These are phyloP conservation scores for Yamadazyma tumulicola DNA, from an alignment of 805 yeast genomes.

Conservation along the genomic window DNA sequence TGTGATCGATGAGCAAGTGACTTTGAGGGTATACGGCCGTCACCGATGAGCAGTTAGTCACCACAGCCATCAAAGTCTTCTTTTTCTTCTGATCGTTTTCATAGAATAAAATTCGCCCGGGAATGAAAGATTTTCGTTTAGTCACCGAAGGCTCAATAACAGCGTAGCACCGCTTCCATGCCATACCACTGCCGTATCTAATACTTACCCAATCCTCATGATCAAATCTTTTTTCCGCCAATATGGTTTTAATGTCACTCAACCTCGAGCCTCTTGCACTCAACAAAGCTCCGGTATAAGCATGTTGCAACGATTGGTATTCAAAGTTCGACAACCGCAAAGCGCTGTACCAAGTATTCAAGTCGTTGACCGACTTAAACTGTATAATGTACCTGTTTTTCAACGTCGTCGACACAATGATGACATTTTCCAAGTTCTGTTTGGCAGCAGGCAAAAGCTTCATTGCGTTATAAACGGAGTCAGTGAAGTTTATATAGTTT, in stretches of 20 bases:
- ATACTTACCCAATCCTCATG: conserved; percentile 96
- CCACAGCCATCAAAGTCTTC: conserved; percentile 71
- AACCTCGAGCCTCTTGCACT: conserved; percentile 87
- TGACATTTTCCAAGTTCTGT: conserved; percentile 64
- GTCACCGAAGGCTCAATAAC: conserved; percentile 71
- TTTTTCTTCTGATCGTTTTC: conserved; percentile 78
- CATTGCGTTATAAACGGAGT: conserved; percentile 78
- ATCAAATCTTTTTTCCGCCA: conserved; percentile 79
- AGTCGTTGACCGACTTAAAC: conserved; percentile 60
- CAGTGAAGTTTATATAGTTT: conserved; percentile 84
- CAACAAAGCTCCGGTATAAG: conserved; percentile 91
- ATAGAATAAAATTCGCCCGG: conserved; percentile 75
- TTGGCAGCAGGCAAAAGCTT: conserved; percentile 61
- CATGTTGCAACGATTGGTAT: conserved; percentile 81
- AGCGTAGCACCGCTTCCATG: conserved; percentile 93
- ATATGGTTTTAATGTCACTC: conserved; percentile 79
- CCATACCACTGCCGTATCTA: conserved; percentile 95
- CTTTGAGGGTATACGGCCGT: conserved; percentile 93
- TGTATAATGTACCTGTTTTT: conserved; percentile 85
- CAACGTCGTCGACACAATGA: conserved; percentile 88
- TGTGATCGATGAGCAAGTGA: conserved; percentile 72
- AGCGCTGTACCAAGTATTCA: conserved; percentile 78
- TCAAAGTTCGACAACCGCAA: conserved; percentile 79
- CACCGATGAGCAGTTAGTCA: conserved; percentile 64
- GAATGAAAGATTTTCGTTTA: conserved; percentile 43